These are phyloP conservation scores for Neofusicoccum cordaticola DNA, from an alignment of 2,329 filamentous ascomycete species.

Conservation along the genomic window DNA sequence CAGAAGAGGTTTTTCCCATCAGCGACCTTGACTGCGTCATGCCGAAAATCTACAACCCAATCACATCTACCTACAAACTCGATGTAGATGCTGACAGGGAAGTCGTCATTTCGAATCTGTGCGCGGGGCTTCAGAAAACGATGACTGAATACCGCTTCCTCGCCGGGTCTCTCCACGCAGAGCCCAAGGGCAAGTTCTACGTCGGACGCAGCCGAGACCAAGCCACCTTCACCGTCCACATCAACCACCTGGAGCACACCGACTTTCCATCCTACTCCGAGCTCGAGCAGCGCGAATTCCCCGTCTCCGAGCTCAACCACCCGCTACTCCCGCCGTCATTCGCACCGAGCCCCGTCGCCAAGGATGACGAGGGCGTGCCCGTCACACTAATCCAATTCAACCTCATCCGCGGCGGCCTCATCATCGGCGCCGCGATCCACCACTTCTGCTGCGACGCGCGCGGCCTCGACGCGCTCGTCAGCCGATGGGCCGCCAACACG, in stretches of 20 bases:
- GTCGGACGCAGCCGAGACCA: conserved; percentile 19
- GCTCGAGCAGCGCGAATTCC: conserved; percentile 23
- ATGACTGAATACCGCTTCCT: conserved; percentile 21
- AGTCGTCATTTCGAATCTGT: conserved; percentile 19
- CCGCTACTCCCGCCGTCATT: conserved; percentile 10
- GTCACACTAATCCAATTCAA: conserved; percentile 26
- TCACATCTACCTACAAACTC: conserved; percentile 24
- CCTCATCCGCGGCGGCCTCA: conserved; percentile 28
- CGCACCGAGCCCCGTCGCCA: neutral
- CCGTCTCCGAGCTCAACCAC: conserved; percentile 17
- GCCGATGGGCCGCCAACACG: conserved; percentile 27
- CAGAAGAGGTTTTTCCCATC: neutral
- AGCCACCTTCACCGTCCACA: conserved; percentile 16
- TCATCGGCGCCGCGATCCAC: conserved; percentile 27
- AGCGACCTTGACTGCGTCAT: neutral
- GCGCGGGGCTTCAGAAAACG: conserved; percentile 20
- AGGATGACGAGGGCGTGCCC: neutral
- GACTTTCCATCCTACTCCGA: conserved; percentile 20
- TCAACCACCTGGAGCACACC: conserved; percentile 13
- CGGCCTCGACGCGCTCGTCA: conserved; percentile 28
- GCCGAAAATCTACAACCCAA: neutral
- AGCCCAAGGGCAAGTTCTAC: conserved; percentile 21
- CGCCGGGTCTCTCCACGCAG: conserved; percentile 18
- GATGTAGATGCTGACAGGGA: neutral
- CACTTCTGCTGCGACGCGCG: conserved; percentile 24